Percentiles rank a stretch among this genome's conserved stretches.
Conservation (phyloP, 768 basidiomycete species). For the Myochromella boudieri region DNA sequence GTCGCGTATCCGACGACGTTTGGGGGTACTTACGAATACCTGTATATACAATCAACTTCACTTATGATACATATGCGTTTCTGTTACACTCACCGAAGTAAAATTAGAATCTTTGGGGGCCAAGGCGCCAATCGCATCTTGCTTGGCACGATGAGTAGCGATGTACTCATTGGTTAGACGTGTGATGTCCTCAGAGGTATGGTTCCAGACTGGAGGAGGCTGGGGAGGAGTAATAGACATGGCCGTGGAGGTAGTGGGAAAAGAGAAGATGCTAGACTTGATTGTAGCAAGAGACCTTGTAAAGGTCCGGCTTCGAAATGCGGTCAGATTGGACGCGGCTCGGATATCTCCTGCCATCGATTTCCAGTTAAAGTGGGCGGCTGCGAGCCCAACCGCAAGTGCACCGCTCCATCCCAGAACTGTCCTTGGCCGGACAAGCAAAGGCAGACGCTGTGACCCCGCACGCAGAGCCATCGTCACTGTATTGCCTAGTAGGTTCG, state of each 20-base stretch:
- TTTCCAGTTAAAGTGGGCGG: constrained; percentile 35
- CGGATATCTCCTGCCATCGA: constrained; percentile 44
- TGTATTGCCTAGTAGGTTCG: constrained; percentile 6
- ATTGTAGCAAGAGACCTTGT: constrained; percentile 28
- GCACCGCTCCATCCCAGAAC: constrained; percentile 38
- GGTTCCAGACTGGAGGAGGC: constrained; percentile 63
- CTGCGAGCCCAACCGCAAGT: constrained; percentile 39
- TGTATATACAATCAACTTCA: too few species aligned
- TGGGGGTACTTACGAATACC: constrained; percentile 66
- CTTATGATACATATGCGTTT: too few species aligned
- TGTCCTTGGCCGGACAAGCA: constrained; percentile 21
- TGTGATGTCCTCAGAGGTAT: constrained; percentile 60
- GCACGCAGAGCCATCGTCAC: constrained; percentile 29
- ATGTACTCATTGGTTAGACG: constrained; percentile 59
- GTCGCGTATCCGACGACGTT: background rate
- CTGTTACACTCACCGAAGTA: constrained; percentile 66
- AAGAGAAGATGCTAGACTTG: constrained; percentile 27
- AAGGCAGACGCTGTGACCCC: constrained; percentile 23
- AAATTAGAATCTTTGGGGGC: constrained; percentile 60
- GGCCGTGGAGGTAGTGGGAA: constrained; percentile 25
- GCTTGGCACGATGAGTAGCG: constrained; percentile 48
- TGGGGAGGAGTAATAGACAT: constrained; percentile 65
- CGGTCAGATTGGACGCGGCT: constrained; percentile 25
- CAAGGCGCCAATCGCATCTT: constrained; percentile 62
- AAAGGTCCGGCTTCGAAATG: constrained; percentile 16